phyloP scores from a whole-genome alignment of 805 yeast species.

The Komagataella pastoris region DNA sequence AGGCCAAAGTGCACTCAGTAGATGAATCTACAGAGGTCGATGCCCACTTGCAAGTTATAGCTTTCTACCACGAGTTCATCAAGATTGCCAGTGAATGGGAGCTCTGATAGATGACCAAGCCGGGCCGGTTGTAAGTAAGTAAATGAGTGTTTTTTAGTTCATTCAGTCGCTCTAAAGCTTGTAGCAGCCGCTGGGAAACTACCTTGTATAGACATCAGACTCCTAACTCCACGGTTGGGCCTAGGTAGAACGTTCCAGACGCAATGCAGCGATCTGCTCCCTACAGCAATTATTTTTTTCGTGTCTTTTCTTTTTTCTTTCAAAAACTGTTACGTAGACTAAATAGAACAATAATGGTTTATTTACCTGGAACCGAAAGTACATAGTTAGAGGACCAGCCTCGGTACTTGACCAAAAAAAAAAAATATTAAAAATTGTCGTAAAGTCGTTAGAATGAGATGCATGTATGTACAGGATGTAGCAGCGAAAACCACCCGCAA shows the following conservation, averaged over 20 bases:
- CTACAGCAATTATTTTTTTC: background rate
- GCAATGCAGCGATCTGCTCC: background rate
- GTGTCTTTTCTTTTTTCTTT: background rate
- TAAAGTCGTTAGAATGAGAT: background rate
- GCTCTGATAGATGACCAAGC: background rate
- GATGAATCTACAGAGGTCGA: constrained; percentile 40
- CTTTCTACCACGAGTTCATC: constrained; percentile 38
- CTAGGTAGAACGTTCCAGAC: too few species aligned
- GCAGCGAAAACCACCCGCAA: background rate
- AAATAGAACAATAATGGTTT: background rate
- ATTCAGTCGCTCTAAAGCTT: background rate
- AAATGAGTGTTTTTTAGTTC: background rate
- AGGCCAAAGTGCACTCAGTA: constrained; percentile 40
- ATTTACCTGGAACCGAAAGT: background rate
- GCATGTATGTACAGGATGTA: background rate
- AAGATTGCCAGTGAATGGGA: constrained; percentile 8
- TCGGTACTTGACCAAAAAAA: background rate
- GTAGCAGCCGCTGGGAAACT: background rate
- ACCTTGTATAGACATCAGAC: background rate
- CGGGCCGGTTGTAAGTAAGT: background rate
- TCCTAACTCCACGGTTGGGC: background rate
- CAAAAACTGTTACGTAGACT: background rate
- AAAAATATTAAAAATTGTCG: background rate
- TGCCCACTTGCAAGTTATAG: constrained; percentile 40
- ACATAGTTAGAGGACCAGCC: background rate